Percentiles rank a stretch among this genome's conserved stretches.
phyloP scores from a whole-genome alignment of 2,329 filamentous ascomycete genomes.

The Verticillium alfalfae region DNA sequence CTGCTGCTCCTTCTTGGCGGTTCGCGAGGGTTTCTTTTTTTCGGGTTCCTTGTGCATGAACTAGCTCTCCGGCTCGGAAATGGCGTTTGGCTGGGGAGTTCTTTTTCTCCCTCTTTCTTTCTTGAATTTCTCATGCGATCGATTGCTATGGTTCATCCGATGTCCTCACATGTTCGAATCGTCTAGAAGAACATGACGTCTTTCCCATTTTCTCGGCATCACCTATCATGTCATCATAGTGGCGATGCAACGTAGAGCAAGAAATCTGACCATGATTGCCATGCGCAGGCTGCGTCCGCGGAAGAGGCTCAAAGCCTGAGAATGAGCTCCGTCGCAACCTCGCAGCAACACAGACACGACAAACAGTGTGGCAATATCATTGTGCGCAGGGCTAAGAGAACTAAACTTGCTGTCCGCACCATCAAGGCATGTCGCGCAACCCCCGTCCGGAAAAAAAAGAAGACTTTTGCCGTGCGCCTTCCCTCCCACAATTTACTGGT shows the following conservation, averaged over 20 bases:
- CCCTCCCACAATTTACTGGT: constrained; percentile 21
- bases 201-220: too few species aligned
- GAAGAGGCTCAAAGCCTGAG: too few species aligned
- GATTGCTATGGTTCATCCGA: not conserved
- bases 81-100: not conserved
- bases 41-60: not conserved
- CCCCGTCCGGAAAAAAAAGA: not conserved
- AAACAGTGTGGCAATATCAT: not conserved
- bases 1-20: too few species aligned
- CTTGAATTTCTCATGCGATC: not conserved
- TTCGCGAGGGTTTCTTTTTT: too few species aligned
- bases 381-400: not conserved
- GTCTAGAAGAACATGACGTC: too few species aligned
- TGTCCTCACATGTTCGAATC: not conserved
- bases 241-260: not conserved
- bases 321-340: too few species aligned
- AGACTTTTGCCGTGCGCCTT: constrained; percentile 8
- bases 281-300: too few species aligned
- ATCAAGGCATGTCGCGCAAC: not conserved
- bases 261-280: too few species aligned
- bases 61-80: not conserved
- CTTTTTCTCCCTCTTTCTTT: not conserved
- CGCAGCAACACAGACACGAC: not conserved
- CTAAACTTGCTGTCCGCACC: not conserved
- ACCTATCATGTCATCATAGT: not conserved